Percentiles rank a stretch among this genome's conserved stretches.
phyloP scores from a whole-genome alignment of 345 rosid genomes.

The Turnera subulata region DNA sequence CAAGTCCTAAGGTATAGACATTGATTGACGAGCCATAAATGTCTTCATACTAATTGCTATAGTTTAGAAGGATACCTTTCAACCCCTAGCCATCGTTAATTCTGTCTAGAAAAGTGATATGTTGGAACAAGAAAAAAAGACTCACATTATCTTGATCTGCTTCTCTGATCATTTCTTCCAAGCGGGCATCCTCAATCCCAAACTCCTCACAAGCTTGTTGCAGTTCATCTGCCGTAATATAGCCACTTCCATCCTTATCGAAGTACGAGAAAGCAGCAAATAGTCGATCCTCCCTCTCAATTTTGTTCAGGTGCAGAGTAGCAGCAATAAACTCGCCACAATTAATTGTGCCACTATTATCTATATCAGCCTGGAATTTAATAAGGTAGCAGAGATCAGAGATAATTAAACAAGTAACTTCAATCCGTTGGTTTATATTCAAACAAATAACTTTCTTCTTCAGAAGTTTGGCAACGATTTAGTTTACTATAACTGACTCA shows the following conservation, averaged over 20 bases:
- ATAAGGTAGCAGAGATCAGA: no score
- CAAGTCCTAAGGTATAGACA: no score
- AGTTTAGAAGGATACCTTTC: no score
- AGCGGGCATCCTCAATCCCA: constrained; percentile 17
- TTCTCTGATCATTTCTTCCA: constrained; percentile 26
- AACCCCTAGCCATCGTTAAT: neutral
- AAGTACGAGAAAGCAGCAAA: constrained; percentile 29
- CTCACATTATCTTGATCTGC: constrained; percentile 27
- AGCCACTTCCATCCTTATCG: constrained; percentile 31
- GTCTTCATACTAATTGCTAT: neutral
- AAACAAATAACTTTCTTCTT: no score
- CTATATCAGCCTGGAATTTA: constrained; percentile 27
- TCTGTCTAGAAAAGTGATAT: neutral
- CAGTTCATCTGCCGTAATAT: constrained; percentile 27
- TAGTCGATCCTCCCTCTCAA: constrained; percentile 29
- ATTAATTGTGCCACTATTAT: constrained; percentile 28
- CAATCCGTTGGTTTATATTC: no score
- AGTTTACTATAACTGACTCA: no score
- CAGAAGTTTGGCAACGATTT: no score
- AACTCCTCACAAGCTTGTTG: constrained; percentile 29
- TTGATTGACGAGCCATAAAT: neutral
- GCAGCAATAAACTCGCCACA: constrained; percentile 31
- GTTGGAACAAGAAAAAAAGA: neutral
- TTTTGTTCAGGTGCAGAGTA: constrained; percentile 23
- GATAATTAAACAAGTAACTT: no score